A percentile compares a stretch with the other conserved stretches of the same genome.
phyloP scores from a whole-genome alignment of 345 rosid species.

The Rubroshorea leprosula region DNA sequence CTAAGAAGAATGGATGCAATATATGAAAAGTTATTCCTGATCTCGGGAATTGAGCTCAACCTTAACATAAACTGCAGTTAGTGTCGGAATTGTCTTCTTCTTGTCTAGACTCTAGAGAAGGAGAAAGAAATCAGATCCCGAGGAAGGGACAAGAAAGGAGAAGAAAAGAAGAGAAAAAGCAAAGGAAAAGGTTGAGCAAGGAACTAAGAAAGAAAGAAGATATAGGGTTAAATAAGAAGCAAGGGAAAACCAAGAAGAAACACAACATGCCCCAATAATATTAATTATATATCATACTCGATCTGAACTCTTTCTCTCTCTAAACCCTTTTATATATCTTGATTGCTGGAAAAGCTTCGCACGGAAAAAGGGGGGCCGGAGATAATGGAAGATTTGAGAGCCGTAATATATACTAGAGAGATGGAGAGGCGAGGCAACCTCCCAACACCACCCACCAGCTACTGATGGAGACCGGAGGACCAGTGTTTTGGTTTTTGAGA shows the following conservation, averaged over 20 bases:
- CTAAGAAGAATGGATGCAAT: constrained; percentile 8
- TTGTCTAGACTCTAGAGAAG: constrained; percentile 17
- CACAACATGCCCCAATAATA: constrained; percentile 53
- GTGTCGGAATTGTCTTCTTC: constrained; percentile 14
- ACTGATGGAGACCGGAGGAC: constrained; percentile 56
- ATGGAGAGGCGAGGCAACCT: constrained; percentile 30
- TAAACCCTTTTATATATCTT: no score
- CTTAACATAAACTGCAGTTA: no score
- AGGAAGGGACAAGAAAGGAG: constrained; percentile 27
- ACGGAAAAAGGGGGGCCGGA: constrained; percentile 28
- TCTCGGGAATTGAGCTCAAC: constrained; percentile 45
- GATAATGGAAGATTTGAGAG: no score
- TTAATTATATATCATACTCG: no score
- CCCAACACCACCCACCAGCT: constrained; percentile 51
- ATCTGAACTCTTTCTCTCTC: no score
- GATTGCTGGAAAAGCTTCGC: constrained; percentile 77
- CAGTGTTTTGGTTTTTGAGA: constrained; percentile 8
- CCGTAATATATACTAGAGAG: constrained; percentile 10
- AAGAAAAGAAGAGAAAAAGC: constrained; percentile 12
- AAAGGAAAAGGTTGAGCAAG: no score
- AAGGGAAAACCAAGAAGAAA: constrained; percentile 22
- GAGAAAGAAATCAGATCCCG: constrained; percentile 70
- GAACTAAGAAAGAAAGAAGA: constrained; percentile 33
- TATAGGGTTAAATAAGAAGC: constrained; percentile 50
- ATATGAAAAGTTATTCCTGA: constrained; percentile 37